Evolutionary conservation across 192 early-diverging fungal species (phyloP).

Genomic region (Jimgerdemannia flammicorona): DNA sequence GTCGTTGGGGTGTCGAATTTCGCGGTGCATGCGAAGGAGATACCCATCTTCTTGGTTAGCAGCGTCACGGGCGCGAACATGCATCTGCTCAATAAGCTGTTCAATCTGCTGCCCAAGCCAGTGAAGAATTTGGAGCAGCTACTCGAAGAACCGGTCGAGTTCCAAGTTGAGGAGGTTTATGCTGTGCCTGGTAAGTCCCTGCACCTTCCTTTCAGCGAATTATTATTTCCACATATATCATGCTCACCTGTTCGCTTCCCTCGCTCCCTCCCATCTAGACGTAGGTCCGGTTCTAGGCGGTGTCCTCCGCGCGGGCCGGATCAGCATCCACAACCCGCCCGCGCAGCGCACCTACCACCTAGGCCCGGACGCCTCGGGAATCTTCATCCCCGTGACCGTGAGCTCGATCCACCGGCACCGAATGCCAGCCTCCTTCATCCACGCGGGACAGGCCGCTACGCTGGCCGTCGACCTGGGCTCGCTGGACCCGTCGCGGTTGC

Average conservation of each 20-base stretch:
- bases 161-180: conserved; percentile 84
- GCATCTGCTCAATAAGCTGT: conserved; percentile 59
- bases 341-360: conserved; percentile 37
- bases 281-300: conserved; percentile 65
- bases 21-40: conserved; percentile 41
- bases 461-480: conserved; percentile 55
- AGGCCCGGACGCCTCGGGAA: conserved; percentile 62
- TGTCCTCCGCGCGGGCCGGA: conserved; percentile 48
- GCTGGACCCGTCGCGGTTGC: conserved; percentile 19
- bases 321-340: conserved; percentile 30
- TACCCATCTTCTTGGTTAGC: conserved; percentile 83
- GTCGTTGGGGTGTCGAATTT: conserved; percentile 29
- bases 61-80: conserved; percentile 78
- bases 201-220: conserved; percentile 42
- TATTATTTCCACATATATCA: conserved; percentile 38
- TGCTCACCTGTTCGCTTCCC: neutral
- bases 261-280: conserved; percentile 27
- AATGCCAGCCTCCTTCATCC: conserved; percentile 62
- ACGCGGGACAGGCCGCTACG: conserved; percentile 73
- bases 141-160: conserved; percentile 50
- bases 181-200: conserved; percentile 50
- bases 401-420: conserved; percentile 82
- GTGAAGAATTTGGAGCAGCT: conserved; percentile 24
- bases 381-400: conserved; percentile 64
- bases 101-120: conserved; percentile 69